These are phyloP conservation scores for Fusarium humuli DNA, from an alignment of 2,329 filamentous ascomycete species.

Conservation along the genomic window DNA sequence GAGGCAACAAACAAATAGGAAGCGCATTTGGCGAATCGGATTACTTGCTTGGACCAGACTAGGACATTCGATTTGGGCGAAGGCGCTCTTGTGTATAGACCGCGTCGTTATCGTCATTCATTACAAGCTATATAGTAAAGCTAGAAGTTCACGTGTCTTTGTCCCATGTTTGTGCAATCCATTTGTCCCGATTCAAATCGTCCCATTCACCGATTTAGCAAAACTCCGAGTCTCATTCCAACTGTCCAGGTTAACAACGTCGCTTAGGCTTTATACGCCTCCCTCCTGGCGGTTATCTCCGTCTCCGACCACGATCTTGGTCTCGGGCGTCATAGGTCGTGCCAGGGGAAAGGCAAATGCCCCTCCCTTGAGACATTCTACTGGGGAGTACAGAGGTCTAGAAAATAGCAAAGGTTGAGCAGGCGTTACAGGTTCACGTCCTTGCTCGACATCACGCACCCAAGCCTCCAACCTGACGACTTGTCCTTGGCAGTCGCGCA, in stretches of 20 bases:
- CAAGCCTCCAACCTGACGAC: not conserved
- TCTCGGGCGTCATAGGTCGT: constrained; percentile 14
- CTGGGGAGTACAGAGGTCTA: not conserved
- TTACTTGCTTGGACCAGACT: not conserved
- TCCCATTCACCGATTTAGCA: not conserved
- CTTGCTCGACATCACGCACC: not conserved
- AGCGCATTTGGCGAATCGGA: constrained; percentile 7
- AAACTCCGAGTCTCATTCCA: not conserved
- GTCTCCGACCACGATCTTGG: constrained; percentile 3
- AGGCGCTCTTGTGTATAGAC: constrained; percentile 1
- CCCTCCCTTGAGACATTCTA: not conserved
- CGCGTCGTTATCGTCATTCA: constrained; percentile 1
- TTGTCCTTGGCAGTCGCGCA: not conserved
- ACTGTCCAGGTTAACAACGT: not conserved
- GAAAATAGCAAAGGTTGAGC: not conserved
- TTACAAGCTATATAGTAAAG: constrained; percentile 15
- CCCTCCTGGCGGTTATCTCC: not conserved
- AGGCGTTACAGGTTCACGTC: not conserved
- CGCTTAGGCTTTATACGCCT: not conserved
- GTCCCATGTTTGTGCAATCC: not conserved
- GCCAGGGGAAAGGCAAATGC: not conserved
- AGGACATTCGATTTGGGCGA: not conserved
- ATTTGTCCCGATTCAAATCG: not conserved
- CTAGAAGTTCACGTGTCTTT: not conserved
- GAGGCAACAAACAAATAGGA: constrained; percentile 22